phyloP scores from a whole-genome alignment of 225 moss, liverwort and hornwort species.

The Polytrichum commune region DNA sequence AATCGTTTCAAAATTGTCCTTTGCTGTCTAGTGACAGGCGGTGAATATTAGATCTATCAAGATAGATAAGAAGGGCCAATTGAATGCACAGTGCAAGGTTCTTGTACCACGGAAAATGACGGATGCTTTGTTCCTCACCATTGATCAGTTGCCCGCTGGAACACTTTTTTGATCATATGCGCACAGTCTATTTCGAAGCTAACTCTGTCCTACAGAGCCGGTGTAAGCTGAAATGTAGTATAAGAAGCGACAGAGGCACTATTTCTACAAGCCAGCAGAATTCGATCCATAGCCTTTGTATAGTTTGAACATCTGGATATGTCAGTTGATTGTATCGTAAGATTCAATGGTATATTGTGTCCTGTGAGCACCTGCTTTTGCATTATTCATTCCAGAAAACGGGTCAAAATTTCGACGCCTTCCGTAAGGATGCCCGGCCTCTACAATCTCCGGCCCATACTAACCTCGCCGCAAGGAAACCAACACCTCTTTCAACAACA shows the following conservation, averaged over 20 bases:
- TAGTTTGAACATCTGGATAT: background rate
- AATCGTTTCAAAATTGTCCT: no score
- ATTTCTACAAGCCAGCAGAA: background rate
- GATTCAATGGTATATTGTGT: background rate
- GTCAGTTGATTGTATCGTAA: background rate
- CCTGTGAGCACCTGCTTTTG: background rate
- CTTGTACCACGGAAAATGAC: constrained; percentile 29
- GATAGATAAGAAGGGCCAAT: no score
- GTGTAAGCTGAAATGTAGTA: background rate
- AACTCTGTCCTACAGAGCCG: background rate
- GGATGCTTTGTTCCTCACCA: constrained; percentile 42
- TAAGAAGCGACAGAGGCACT: background rate
- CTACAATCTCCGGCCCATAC: constrained; percentile 26
- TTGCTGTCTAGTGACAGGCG: no score
- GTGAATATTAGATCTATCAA: no score
- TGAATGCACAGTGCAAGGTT: constrained; percentile 8
- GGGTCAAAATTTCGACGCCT: constrained; percentile 46
- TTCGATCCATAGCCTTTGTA: no score
- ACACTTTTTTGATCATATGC: background rate
- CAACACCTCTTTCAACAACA: constrained; percentile 20
- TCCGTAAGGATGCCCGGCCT: constrained; percentile 51
- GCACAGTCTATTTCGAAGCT: background rate
- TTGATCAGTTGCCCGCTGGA: constrained; percentile 56
- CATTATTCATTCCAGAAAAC: constrained; percentile 9
- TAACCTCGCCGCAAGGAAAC: constrained; percentile 20